Evolutionary conservation across 768 basidiomycete species (phyloP).

Genomic region (Kwoniella sp.): DNA sequence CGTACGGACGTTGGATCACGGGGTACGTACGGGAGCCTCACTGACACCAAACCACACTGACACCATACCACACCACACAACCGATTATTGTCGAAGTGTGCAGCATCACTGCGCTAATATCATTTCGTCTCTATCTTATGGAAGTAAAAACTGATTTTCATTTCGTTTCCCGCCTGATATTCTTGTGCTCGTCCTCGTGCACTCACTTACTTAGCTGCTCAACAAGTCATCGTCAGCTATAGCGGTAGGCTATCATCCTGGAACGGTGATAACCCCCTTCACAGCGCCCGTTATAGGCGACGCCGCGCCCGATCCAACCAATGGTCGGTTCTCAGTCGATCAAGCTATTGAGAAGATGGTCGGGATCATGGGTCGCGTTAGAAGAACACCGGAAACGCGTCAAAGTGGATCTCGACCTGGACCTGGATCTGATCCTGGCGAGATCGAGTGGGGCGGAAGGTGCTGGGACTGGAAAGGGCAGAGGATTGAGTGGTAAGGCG

Average conservation of each 20-base stretch:
- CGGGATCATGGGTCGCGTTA: conserved; percentile 38
- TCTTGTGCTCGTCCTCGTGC: no score
- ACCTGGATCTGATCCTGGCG: no score
- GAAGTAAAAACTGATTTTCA: no score
- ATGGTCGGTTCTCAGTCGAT: conserved; percentile 55
- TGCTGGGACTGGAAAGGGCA: conserved; percentile 56
- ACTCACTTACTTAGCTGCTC: conserved; percentile 32
- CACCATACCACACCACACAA: no score
- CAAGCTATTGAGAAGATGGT: conserved; percentile 51
- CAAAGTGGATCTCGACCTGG: no score
- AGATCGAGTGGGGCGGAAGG: conserved; percentile 39
- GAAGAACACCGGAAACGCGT: conserved; percentile 16
- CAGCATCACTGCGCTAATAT: no score
- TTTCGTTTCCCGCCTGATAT: no score
- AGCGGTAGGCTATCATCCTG: conserved; percentile 55
- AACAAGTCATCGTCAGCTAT: conserved; percentile 56
- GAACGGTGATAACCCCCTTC: conserved; percentile 54
- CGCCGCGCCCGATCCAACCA: conserved; percentile 45
- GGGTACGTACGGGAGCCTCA: conserved; percentile 42
- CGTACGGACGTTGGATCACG: conserved; percentile 57
- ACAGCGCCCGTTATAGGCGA: conserved; percentile 50
- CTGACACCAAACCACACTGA: not conserved
- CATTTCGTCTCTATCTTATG: no score
- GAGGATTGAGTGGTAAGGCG: conserved; percentile 42
- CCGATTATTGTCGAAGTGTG: no score